Evolutionary conservation across 1,284 basidiomycete genomes (phyloP), one percentile per base, ranked within the genome.

Genomic region (Sphaerobolus stellatus): DNA sequence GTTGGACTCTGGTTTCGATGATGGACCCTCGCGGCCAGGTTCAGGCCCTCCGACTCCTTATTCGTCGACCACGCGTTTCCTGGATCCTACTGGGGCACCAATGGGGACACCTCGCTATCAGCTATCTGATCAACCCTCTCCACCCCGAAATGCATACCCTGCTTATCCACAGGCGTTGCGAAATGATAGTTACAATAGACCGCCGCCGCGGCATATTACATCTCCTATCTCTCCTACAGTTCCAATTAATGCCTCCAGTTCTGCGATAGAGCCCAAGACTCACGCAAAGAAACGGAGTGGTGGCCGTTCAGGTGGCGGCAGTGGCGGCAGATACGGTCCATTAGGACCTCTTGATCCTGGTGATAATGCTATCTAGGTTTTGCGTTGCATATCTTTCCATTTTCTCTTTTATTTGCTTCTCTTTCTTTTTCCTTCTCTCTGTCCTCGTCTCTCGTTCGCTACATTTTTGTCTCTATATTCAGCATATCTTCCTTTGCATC

Each of bases 1-100:
- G 81, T 77, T 97, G 48, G 91, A 97, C 61, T 76, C 76, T 50
- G 94, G 93, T 4, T 96, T 94, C 68, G 91, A 94, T 59, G 88
- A 92, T 57, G 68, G 74, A 56, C 71, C 81, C 59, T 33, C n/a
- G n/a, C n/a, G n/a, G n/a, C n/a, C n/a, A n/a, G n/a, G n/a, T n/a
- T n/a, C n/a, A n/a, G n/a, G n/a, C n/a, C n/a, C 66, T 59, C 47
- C 58, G 36, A 50, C 28, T 56, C 34, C 54, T 24, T 45, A 40
- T 36, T 47, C 56, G 14, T 48, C 50, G 27, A 43, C 41, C 41
- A 22, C n/a, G 22, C 18, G 18, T 47, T 16, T 48, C 52, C 20
- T 48, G 33, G 20, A 11, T 61, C 66, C 47, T 66, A 75, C 50
- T 64, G 72, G 54, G 70, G 33, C 62, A 25, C 53, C 57, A n/a